Conservation (phyloP, 345 rosid genomes). For the Lepidium aucheri region DNA sequence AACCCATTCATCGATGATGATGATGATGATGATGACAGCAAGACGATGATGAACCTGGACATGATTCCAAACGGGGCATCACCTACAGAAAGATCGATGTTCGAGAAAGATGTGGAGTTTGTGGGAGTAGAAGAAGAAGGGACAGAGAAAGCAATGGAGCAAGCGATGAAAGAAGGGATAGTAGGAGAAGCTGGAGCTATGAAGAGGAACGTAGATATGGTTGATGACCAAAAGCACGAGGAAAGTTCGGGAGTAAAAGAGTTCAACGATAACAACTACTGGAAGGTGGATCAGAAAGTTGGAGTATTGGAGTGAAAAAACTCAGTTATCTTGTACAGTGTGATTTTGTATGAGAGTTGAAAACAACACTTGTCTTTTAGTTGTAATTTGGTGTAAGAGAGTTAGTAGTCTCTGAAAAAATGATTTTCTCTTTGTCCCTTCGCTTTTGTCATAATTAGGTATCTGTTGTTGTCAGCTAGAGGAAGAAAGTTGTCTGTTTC, state of each 20-base stretch:
- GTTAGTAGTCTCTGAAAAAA: not conserved
- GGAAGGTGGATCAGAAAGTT: conserved; percentile 92
- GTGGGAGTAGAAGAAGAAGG: conserved; percentile 90
- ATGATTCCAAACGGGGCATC: conserved; percentile 30
- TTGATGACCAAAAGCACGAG: conserved; percentile 46
- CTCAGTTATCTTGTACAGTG: conserved; percentile 22
- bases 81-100: conserved; percentile 52
- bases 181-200: conserved; percentile 90
- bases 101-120: conserved; percentile 94
- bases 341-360: conserved; percentile 20
- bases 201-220: conserved; percentile 55
- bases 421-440: not conserved
- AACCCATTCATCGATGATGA: conserved; percentile 73
- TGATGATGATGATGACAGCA: conserved; percentile 33
- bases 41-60: conserved; percentile 30
- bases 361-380: not conserved
- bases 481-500: not conserved
- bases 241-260: conserved; percentile 57
- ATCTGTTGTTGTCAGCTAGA: not conserved
- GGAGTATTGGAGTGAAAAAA: conserved; percentile 51
- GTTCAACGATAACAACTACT: conserved; percentile 88
- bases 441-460: not conserved
- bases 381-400: not conserved
- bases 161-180: conserved; percentile 84
- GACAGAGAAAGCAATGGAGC: conserved; percentile 91